Evolutionary conservation across 2,329 filamentous ascomycete species (phyloP).

Genomic region (Botrytis sinoallii): DNA sequence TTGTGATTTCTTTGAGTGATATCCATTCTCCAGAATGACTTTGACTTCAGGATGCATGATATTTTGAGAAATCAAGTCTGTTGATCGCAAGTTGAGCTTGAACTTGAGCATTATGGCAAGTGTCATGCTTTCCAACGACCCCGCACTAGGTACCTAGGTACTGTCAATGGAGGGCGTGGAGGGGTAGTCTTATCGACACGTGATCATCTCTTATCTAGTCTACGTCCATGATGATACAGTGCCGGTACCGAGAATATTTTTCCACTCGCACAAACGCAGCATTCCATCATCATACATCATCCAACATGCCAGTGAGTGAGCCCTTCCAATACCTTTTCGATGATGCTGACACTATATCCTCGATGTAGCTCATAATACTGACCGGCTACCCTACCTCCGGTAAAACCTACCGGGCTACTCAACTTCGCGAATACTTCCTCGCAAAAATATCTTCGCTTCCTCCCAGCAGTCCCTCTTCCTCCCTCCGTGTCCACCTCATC

Average conservation of each 20-base stretch:
- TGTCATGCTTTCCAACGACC: neutral
- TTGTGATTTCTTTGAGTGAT: neutral
- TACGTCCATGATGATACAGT: neutral
- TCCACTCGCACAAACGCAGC: constrained; percentile 6
- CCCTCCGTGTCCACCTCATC: constrained; percentile 68
- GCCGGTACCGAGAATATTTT: constrained; percentile 4
- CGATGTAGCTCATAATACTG: constrained; percentile 60
- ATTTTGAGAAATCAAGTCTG: neutral
- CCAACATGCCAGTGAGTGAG: constrained; percentile 12
- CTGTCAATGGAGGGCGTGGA: neutral
- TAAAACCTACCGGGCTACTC: constrained; percentile 62
- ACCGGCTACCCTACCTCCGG: constrained; percentile 66
- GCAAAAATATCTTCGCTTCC: constrained; percentile 44
- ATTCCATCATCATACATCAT: constrained; percentile 2
- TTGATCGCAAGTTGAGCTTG: neutral
- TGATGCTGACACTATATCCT: neutral
- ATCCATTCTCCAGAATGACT: neutral
- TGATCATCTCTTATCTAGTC: neutral
- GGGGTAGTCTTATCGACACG: constrained; percentile 7
- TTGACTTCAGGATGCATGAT: neutral
- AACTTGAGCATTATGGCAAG: neutral
- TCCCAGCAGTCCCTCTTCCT: constrained; percentile 35
- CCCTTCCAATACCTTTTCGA: neutral
- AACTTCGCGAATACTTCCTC: constrained; percentile 66
- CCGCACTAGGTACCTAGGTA: neutral